Evolutionary conservation across 352 stramenopile genomes (phyloP), one percentile per base, ranked within the genome.

Genomic region (Phytophthora vignae): DNA sequence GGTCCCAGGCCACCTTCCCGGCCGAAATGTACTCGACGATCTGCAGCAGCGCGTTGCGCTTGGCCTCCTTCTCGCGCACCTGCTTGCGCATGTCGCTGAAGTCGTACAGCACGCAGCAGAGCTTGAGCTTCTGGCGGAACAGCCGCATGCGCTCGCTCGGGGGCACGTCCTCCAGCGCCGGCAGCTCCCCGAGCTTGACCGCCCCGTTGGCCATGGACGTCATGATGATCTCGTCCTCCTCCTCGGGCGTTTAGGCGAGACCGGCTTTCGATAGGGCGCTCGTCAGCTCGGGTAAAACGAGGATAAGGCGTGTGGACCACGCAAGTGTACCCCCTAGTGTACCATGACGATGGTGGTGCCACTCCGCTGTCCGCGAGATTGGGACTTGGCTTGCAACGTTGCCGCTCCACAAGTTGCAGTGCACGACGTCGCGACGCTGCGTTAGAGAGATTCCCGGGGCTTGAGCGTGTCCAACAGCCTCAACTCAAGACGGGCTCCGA

Each of bases 21-120:
- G 78, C 74, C 21, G 93, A 98, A 70, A 99, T 98, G 29, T 99
- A 99, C 79, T 99, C 97, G 22, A 99, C 96, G 10, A 99, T 88
- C 76, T 99, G 97, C 31, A 99, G 83, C 42, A 99, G 79, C 12
- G 96, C 99, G 67, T 99, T 97, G 44, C 97, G 90, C 85, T 99
- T 99, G 67, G 75, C 79, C 57, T 91, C 83, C 48, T 91, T 91
- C 71, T 91, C 83, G 22, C 83, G 81, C 63, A 87, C 76, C 21
- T 91, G 79, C 33, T 87, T 88, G 53, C 81, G 79, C 62, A 83
- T 78, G 50, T 91, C 81, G 15, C 63, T 72, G 61, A 91, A 91
- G 59, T 91, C 83, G 66, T 88, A 86, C 31, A 91, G 63, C 55
- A 73, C 76, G 54, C 72, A 81, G 64, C 83, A 91, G 62, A 91